A percentile compares a stretch with the other conserved stretches of the same genome.
These are phyloP conservation scores for Naganishia kalamii DNA, from an alignment of 768 basidiomycete genomes.

Conservation along the genomic window DNA sequence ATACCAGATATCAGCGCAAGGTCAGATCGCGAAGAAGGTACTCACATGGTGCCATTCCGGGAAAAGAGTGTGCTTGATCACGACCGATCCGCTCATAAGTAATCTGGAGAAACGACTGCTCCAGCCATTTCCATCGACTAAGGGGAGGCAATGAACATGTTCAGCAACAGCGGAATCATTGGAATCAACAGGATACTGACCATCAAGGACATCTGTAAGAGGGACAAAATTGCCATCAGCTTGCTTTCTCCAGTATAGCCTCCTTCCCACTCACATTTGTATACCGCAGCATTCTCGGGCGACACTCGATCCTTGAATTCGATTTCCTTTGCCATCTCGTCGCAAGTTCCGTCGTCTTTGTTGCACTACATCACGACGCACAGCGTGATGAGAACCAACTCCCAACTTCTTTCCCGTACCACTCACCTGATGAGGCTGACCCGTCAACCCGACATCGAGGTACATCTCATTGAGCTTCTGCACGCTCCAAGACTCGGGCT, in stretches of 20 bases:
- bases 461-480: conserved; percentile 36
- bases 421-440: conserved; percentile 39
- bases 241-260: background rate
- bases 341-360: conserved; percentile 43
- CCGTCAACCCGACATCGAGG: conserved; percentile 43
- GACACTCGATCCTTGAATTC: conserved; percentile 34
- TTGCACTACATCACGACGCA: conserved; percentile 34
- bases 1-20: background rate
- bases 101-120: conserved; percentile 43
- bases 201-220: conserved; percentile 25
- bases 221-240: background rate
- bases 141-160: conserved; percentile 27
- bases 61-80: conserved; percentile 46
- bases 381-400: background rate
- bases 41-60: conserved; percentile 40
- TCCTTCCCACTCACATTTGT: conserved; percentile 40
- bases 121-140: conserved; percentile 48
- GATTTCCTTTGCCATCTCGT: conserved; percentile 41
- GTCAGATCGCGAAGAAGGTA: background rate
- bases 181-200: background rate
- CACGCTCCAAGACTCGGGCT: conserved; percentile 31
- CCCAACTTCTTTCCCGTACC: background rate
- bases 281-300: conserved; percentile 38
- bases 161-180: background rate
- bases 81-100: conserved; percentile 42